Evolutionary conservation across 257 asterid species (phyloP), one percentile per base, ranked within the genome.

Genomic region (Gynochthodes officinalis): DNA sequence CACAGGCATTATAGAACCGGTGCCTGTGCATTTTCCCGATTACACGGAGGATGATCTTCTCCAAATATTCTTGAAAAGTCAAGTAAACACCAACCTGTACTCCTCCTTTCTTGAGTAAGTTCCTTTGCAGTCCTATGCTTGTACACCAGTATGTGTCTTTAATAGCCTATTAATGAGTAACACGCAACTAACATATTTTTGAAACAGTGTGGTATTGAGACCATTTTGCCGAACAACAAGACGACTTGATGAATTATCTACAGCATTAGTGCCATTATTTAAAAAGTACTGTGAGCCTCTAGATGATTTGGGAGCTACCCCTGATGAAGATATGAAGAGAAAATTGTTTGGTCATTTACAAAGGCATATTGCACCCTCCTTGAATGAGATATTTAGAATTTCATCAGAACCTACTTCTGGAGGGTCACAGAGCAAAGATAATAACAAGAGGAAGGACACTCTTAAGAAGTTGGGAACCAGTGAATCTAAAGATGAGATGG

Each of bases 21-120:
- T 88, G 52, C 96, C 92, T 59, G 87, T 92, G 80, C 78, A 83
- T 74, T 92, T 92, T 85, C 98, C 96, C 61, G 96, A 86, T 71
- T 92, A 90, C 71, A 78, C 87, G 0, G 99, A 95, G 72, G 96
- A 84, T 79, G 96, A 89, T 76, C 78, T 95, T 86, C 85, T 84
- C 74, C 87, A 74, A 81, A 92, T 92, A 64, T 84, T 92, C 71
- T 62, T 87, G 94, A 87, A 80, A 78, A 81, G 76, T 73, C 92
- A 84, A 78, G 84, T 81, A 61, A 83, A 84, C 78, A 78, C 87
- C 64, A 89, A 89, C 84, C 80, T 92, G 37, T 92, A 84, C 86
- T 85, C 97, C 54, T 87, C 92, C 43, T 95, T 95, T 80, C 92
- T 95, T 0, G 96, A 85, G 99, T 92, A 86, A 43, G 98, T 87